Percentiles rank a stretch among this genome's conserved stretches.
Evolutionary conservation across 2,329 filamentous ascomycete genomes (phyloP).

Genomic region (Diaporthe longicolla): DNA sequence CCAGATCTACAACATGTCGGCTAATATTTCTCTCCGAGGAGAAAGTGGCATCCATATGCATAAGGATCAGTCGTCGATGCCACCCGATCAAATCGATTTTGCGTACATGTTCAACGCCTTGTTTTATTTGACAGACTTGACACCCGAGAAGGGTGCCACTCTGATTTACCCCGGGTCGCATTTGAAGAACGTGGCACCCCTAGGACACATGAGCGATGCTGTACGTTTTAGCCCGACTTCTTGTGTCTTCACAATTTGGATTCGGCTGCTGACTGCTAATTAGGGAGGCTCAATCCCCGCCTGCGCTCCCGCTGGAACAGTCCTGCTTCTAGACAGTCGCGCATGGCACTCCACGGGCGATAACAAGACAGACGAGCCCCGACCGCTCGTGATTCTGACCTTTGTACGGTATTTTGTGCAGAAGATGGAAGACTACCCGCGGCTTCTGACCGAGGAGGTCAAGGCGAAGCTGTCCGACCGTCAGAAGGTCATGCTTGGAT

Average conservation of each 20-base stretch:
- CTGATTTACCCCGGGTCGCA: slow-evolving; percentile 21
- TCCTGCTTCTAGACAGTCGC: slow-evolving; percentile 23
- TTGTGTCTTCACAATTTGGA: neutral
- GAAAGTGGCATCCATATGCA: slow-evolving; percentile 25
- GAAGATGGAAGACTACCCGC: slow-evolving; percentile 27
- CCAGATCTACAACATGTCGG: slow-evolving; percentile 26
- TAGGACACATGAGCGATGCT: slow-evolving; percentile 21
- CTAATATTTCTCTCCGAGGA: slow-evolving; percentile 3
- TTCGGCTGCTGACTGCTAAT: slow-evolving; percentile 4
- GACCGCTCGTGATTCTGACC: slow-evolving; percentile 15
- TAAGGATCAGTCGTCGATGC: slow-evolving; percentile 23
- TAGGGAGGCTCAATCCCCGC: slow-evolving; percentile 22
- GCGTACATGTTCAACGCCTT: slow-evolving; percentile 18
- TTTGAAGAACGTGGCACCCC: slow-evolving; percentile 17
- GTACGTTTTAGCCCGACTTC: neutral
- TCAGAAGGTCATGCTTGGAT: slow-evolving; percentile 6
- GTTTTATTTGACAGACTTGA: slow-evolving; percentile 25
- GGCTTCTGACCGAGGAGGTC: neutral
- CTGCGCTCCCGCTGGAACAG: slow-evolving; percentile 15
- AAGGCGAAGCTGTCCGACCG: slow-evolving; percentile 25
- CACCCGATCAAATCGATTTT: slow-evolving; percentile 14
- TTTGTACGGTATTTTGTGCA: slow-evolving; percentile 17
- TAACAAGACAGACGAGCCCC: slow-evolving; percentile 18
- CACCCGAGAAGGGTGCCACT: slow-evolving; percentile 28
- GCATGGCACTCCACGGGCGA: slow-evolving; percentile 27